A percentile compares a stretch with the other conserved stretches of the same genome.
Conservation (phyloP, 208 protist species). For the Porcisia deanei region DNA sequence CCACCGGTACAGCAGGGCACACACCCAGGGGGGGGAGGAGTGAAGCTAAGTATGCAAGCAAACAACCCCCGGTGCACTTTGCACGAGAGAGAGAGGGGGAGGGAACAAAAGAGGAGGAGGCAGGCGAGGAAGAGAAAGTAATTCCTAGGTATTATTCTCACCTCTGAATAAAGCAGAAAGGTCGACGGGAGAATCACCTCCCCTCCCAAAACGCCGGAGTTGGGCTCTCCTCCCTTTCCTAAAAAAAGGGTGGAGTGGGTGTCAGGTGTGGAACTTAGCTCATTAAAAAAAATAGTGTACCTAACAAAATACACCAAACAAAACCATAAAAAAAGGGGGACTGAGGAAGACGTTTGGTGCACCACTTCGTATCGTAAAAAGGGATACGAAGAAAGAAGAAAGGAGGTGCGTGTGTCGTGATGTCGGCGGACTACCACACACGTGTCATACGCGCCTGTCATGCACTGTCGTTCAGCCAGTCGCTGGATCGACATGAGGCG, state of each 20-base stretch:
- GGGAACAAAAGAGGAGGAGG: background rate
- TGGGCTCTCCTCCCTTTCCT: background rate
- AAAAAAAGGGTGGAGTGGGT: background rate
- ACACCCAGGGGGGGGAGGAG: background rate
- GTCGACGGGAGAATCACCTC: no score
- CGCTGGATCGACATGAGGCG: background rate
- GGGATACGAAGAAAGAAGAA: background rate
- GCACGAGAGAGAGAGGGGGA: background rate
- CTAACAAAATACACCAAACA: background rate
- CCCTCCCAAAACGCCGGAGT: no score
- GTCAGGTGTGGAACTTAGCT: constrained; percentile 11
- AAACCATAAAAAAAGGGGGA: no score
- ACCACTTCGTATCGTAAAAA: background rate
- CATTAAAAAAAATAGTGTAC: constrained; percentile 11
- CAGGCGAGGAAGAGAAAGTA: background rate
- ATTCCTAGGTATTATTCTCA: background rate
- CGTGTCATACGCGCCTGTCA: background rate
- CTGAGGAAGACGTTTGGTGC: background rate
- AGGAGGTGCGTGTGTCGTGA: background rate
- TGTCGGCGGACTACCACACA: background rate
- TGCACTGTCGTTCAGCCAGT: background rate
- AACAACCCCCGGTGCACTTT: background rate
- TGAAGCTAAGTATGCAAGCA: background rate
- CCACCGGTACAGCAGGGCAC: background rate
- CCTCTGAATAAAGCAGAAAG: background rate